Evolutionary conservation across 2,329 filamentous ascomycete genomes (phyloP), one percentile per base, ranked within the genome.

Genomic region (Microsporum audouinii): DNA sequence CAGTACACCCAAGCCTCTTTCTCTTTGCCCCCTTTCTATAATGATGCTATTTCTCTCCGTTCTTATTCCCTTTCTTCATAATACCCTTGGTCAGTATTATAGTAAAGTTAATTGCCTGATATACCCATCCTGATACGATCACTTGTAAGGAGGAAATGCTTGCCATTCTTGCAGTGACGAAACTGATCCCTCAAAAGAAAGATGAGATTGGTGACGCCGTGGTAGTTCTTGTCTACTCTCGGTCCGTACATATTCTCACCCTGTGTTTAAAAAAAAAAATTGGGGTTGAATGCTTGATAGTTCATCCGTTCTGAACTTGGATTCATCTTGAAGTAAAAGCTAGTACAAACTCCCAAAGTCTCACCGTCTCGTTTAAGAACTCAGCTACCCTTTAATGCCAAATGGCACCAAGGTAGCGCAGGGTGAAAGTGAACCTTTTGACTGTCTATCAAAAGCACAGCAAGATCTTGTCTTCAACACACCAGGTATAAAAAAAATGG

Each of bases 11-110:
- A 1, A 23, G 14, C 27, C 36, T 31, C 43, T 59, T 45, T 49
- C 33, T 41, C 33, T 12, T 33, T 29, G 3, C 34, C 38, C 56
- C 38, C n/a, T 39, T 36, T 58, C 57, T 45, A 57, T 57, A 58
- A 58, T 58, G 43, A 41, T 47, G 27, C 36, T 5, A 58, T 58
- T 58, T 43, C 29, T 38, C 39, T 12, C 5, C 8, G 10, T 33
- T 58, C 23, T 43, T 45, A 7, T 58, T 58, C 5, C 29, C 29
- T 58, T 43, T 38, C 43, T 58, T 47, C 38, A 58, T 47, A 41
- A 58, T 47, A 39, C 57, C 38, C 39, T 57, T 38, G 39, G 17
- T 47, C 49, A 53, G 49, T 53, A 53, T 34, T 53, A 53, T 53
- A 53, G 49, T 53, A 53, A 53, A 34, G 49, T 53, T 53, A 33